These are phyloP conservation scores for Alternaria gaisen DNA, from an alignment of 2,329 filamentous ascomycete species.

Conservation along the genomic window DNA sequence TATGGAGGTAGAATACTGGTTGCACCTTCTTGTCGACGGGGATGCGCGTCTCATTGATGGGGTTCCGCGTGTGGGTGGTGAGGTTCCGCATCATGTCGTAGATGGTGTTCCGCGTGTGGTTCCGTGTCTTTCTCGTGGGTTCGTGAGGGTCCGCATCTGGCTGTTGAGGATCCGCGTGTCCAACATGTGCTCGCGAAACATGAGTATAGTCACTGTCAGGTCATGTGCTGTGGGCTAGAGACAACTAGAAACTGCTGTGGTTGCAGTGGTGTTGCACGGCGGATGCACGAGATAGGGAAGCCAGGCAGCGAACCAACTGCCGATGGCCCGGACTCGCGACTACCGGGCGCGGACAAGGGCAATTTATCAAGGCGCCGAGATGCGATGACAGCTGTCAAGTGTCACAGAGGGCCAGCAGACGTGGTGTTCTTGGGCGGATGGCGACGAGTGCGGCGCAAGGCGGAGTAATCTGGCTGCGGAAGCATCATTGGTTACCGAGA, in stretches of 20 bases:
- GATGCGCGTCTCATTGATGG: background rate
- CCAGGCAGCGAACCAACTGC: background rate
- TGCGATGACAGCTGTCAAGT: conserved; percentile 11
- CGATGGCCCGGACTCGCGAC: background rate
- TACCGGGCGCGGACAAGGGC: background rate
- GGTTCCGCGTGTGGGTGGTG: background rate
- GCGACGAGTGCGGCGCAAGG: background rate
- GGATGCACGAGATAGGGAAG: background rate
- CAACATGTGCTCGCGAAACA: background rate
- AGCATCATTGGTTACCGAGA: conserved; percentile 1
- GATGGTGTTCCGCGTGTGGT: background rate
- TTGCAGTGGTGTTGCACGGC: background rate
- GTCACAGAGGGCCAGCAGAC: background rate
- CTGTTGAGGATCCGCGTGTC: background rate
- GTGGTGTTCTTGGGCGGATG: background rate
- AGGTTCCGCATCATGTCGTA: background rate
- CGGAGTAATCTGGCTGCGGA: background rate
- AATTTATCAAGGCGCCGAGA: conserved; percentile 2
- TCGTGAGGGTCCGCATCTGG: background rate
- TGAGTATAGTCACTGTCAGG: background rate
- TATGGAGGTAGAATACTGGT: fast-evolving
- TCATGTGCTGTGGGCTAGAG: background rate
- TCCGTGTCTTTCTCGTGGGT: background rate
- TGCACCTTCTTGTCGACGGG: fast-evolving
- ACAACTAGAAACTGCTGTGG: background rate